These are phyloP conservation scores for Fusarium sp. DNA, from an alignment of 2,329 filamentous ascomycete species.

Conservation along the genomic window DNA sequence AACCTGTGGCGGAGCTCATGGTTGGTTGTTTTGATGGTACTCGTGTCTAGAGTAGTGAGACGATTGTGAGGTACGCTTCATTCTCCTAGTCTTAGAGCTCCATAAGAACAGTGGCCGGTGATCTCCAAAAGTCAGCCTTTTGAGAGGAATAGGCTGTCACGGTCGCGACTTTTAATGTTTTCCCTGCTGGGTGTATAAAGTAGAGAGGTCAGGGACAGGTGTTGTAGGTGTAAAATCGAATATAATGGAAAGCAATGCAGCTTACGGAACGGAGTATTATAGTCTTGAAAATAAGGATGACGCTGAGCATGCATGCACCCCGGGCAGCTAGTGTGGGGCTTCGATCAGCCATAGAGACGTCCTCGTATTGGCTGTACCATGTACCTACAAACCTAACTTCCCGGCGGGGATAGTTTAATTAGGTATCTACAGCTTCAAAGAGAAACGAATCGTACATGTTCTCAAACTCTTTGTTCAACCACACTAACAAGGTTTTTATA, in stretches of 20 bases:
- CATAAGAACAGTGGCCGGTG: conserved; percentile 15
- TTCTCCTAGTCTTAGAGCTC: conserved; percentile 34
- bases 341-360: background rate
- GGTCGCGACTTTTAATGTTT: background rate
- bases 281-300: conserved; percentile 14
- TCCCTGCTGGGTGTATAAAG: background rate
- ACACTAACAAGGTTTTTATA: background rate
- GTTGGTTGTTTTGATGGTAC: conserved; percentile 51
- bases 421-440: background rate
- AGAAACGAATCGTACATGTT: background rate
- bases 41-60: conserved; percentile 29
- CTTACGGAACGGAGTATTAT: background rate
- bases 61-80: conserved; percentile 32
- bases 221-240: background rate
- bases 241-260: background rate
- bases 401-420: background rate
- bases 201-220: background rate
- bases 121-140: background rate
- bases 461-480: background rate
- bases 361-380: background rate
- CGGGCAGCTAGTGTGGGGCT: conserved; percentile 16
- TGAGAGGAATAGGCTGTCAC: background rate
- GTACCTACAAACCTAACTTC: background rate
- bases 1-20: conserved; percentile 49
- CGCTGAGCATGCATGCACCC: conserved; percentile 18